These are phyloP conservation scores for Thielaviopsis cerberus DNA, from an alignment of 2,329 filamentous ascomycete species.

Conservation along the genomic window DNA sequence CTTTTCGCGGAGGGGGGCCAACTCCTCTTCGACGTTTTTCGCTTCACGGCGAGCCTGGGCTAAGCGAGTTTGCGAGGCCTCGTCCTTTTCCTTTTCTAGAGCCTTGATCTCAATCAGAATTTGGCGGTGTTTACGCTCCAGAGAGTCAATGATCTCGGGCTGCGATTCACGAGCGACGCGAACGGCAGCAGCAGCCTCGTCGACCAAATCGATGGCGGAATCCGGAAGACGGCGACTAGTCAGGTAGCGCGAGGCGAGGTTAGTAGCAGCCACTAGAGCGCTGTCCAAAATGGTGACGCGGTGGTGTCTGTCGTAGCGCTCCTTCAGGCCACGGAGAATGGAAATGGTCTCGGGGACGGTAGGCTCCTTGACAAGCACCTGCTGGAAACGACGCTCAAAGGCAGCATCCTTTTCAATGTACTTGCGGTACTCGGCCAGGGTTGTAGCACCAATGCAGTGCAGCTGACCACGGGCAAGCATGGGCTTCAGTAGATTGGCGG, in stretches of 20 bases:
- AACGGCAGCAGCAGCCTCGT: slow-evolving; percentile 93
- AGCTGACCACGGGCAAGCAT: slow-evolving; percentile 94
- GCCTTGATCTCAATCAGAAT: slow-evolving; percentile 96
- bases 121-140: slow-evolving; percentile 78
- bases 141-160: slow-evolving; percentile 82
- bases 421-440: slow-evolving; percentile 86
- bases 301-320: slow-evolving; percentile 95
- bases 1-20: slow-evolving; percentile 80
- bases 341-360: slow-evolving; percentile 78
- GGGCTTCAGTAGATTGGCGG: slow-evolving; percentile 89
- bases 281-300: slow-evolving; percentile 91
- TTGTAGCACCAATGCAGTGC: slow-evolving; percentile 95
- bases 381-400: slow-evolving; percentile 96
- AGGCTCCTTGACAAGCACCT: slow-evolving; percentile 92
- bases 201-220: slow-evolving; percentile 88
- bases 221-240: slow-evolving; percentile 81
- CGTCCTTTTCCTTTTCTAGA: slow-evolving; percentile 80
- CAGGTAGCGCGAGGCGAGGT: slow-evolving; percentile 78
- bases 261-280: slow-evolving; percentile 81
- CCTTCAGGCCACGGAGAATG: slow-evolving; percentile 93
- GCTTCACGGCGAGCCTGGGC: slow-evolving; percentile 73
- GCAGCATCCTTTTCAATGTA: slow-evolving; percentile 98
- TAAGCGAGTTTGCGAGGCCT: slow-evolving; percentile 71
- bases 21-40: slow-evolving; percentile 82
- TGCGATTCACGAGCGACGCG: slow-evolving; percentile 89